Base-by-base conservation (phyloP, 1,284 basidiomycete genomes). In the Rhodotorula sp. region DNA sequence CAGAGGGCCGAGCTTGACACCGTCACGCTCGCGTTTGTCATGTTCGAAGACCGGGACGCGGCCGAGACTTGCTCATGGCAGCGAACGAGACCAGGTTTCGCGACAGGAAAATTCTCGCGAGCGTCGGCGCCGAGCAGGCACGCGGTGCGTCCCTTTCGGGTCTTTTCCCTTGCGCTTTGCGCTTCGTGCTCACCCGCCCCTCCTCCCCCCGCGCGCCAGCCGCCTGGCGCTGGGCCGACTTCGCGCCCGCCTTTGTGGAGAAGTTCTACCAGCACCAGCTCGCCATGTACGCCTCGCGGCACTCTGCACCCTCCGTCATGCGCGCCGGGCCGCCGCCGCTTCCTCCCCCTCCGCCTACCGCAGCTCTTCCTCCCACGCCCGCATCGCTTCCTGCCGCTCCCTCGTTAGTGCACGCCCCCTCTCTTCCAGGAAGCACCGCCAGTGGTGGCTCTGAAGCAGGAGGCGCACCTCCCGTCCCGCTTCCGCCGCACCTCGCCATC, bases 1-100 rank as follows among this genome's bases (percentile, higher is more conserved):
- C 29, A 9, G 27, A 39, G 6, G 15, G 27, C 10, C 36, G 15
- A 21, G 17, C 32, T 29, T 12, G 61, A 65, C 25, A 56, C 56
- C 34, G 70, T 61, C 8, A 62, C 65, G 51, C 46, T 58, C 29
- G 64, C 69, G 46, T 71, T 71, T 32, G 65, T 56, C 22, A 53
- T 61, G 32, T 64, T 53, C 46, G 56, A 51, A 32, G 39, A 27
- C 17, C 7, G n/a, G 4, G 27, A 12, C 0, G 51, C 55, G 19
- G 61, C 65, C 2, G 3, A 27, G 27, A 12, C 8, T 29, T 60
- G 19, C 10, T 64, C 25, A 1, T 1, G 4, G 19, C 7, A 0
- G 37, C n/a, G 1, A 48, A 48, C 29, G 7, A 9, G 36, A 34
- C 34, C 29, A 17, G 2, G 4, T 61, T 41, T 36, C 17, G n/a